A percentile compares a stretch with the other conserved stretches of the same genome.
phyloP scores from a whole-genome alignment of 176 grass and related monocot genomes.

The Avena sativa region DNA sequence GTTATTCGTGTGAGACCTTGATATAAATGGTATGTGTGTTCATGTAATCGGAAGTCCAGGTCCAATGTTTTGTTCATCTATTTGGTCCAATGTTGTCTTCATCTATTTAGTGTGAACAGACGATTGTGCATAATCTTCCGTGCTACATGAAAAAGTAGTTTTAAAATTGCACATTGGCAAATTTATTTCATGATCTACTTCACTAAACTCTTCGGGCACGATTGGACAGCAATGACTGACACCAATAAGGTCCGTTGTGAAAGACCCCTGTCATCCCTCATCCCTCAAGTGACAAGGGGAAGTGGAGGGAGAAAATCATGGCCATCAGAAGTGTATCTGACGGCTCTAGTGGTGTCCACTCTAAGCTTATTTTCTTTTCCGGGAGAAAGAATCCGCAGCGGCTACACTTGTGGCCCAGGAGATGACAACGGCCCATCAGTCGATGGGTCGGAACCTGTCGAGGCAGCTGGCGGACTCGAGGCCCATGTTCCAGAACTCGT shows the following conservation, averaged over 20 bases:
- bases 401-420: background rate
- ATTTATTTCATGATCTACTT: background rate
- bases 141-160: background rate
- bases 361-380: background rate
- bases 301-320: background rate
- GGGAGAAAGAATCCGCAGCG: background rate
- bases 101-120: background rate
- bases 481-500: conserved; percentile 78
- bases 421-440: background rate
- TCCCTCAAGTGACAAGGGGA: background rate
- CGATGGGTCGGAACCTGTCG: conserved; percentile 61
- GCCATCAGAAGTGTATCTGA: conserved; percentile 7
- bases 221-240: background rate
- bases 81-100: background rate
- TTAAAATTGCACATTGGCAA: background rate
- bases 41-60: background rate
- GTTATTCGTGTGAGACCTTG: background rate
- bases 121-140: background rate
- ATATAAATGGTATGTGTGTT: background rate
- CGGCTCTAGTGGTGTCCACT: background rate
- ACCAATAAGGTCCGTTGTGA: background rate
- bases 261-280: background rate
- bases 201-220: background rate
- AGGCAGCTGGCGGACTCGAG: conserved; percentile 75
- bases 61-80: background rate